phyloP scores from a whole-genome alignment of 164 flowering plant genomes.

The Vitis rotundifolia region DNA sequence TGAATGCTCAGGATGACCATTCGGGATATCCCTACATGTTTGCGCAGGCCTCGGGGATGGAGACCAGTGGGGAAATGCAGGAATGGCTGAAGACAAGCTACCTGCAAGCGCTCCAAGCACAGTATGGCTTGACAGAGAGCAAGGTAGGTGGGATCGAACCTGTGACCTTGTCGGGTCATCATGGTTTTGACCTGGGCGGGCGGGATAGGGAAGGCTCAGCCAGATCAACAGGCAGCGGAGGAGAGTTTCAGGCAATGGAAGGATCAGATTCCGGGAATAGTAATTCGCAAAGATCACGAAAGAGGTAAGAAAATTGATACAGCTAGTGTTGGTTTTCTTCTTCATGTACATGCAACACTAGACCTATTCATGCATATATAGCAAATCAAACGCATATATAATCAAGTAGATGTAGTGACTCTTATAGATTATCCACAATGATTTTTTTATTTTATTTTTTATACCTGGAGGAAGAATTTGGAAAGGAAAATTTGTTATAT shows the following conservation, averaged over 20 bases:
- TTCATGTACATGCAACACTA: neutral
- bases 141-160: no score
- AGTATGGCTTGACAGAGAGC: no score
- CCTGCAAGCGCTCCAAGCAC: neutral
- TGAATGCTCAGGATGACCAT: conserved; percentile 4
- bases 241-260: conserved; percentile 10
- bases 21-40: neutral
- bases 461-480: no score
- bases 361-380: no score
- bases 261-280: conserved; percentile 20
- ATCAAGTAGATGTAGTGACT: no score
- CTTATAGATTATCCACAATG: no score
- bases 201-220: neutral
- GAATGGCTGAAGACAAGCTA: conserved; percentile 15
- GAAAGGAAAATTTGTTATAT: no score
- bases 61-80: neutral
- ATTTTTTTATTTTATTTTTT: no score
- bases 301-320: conserved; percentile 30
- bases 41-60: no score
- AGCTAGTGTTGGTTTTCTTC: neutral
- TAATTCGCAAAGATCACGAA: conserved; percentile 34
- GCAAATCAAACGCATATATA: no score
- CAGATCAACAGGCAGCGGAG: conserved; percentile 1
- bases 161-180: no score
- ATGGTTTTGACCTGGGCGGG: neutral